Evolutionary conservation across 2,329 filamentous ascomycete species (phyloP).

Genomic region (Neonectria sp.): DNA sequence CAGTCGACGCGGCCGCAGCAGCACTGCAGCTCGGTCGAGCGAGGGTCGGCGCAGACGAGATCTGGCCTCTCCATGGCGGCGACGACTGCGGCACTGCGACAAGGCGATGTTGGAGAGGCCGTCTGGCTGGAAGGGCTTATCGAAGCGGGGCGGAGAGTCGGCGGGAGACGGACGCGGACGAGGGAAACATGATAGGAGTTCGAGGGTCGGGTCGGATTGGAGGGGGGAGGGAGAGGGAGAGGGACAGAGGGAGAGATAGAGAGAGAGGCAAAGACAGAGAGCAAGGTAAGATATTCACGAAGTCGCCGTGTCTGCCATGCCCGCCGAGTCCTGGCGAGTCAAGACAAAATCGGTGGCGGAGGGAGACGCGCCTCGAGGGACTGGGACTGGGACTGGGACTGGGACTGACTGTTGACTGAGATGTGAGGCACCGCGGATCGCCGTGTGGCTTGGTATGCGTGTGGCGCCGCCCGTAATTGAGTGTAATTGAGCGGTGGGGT

Average conservation of each 20-base stretch:
- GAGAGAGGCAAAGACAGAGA: neutral
- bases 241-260: too few relatives aligned
- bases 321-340: slow-evolving; percentile 9
- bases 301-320: slow-evolving; percentile 10
- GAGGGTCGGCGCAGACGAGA: slow-evolving; percentile 41
- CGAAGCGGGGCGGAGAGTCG: slow-evolving; percentile 25
- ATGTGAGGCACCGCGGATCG: slow-evolving; percentile 21
- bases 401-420: slow-evolving; percentile 20
- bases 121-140: slow-evolving; percentile 11
- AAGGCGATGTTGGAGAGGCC: slow-evolving; percentile 8
- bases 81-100: slow-evolving; percentile 36
- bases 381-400: neutral
- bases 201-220: neutral
- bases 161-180: slow-evolving; percentile 14
- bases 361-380: slow-evolving; percentile 5
- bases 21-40: slow-evolving; percentile 69
- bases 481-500: slow-evolving; percentile 13
- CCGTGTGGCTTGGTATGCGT: slow-evolving; percentile 23
- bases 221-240: too few relatives aligned
- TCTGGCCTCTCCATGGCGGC: slow-evolving; percentile 47
- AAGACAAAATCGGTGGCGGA: slow-evolving; percentile 5
- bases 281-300: neutral
- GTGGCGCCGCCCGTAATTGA: slow-evolving; percentile 1
- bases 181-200: slow-evolving; percentile 24
- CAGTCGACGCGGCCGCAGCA: slow-evolving; percentile 90